phyloP scores from a whole-genome alignment of 768 basidiomycete genomes.

The Boletus rubropictus region DNA sequence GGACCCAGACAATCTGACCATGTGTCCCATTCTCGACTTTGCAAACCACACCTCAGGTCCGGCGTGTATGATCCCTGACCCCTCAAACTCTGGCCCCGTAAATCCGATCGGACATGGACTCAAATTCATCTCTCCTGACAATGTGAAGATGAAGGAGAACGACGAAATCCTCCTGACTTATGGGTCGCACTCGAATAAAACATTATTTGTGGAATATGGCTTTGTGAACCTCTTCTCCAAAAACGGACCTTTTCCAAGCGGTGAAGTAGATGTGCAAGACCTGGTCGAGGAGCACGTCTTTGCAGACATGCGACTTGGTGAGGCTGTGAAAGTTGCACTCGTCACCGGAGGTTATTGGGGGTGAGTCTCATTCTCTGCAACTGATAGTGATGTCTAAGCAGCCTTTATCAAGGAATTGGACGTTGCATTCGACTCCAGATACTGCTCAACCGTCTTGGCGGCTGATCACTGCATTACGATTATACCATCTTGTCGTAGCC shows the following conservation, averaged over 20 bases:
- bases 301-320: conserved; percentile 34
- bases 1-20: conserved; percentile 71
- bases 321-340: conserved; percentile 49
- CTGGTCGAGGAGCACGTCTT: conserved; percentile 48
- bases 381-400: neutral
- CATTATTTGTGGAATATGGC: conserved; percentile 85
- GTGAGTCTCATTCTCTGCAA: conserved; percentile 37
- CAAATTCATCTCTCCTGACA: conserved; percentile 45
- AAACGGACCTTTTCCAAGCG: conserved; percentile 28
- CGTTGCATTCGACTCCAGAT: conserved; percentile 52
- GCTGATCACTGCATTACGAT: conserved; percentile 62
- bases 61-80: conserved; percentile 41
- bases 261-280: conserved; percentile 61
- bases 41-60: conserved; percentile 63
- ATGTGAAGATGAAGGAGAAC: conserved; percentile 37
- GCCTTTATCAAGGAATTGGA: conserved; percentile 61
- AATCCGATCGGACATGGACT: conserved; percentile 41
- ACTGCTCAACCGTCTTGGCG: conserved; percentile 78
- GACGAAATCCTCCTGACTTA: conserved; percentile 77
- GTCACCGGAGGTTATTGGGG: conserved; percentile 75
- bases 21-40: conserved; percentile 88
- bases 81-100: conserved; percentile 33
- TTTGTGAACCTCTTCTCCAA: conserved; percentile 50
- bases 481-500: conserved; percentile 48
- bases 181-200: conserved; percentile 71